These are phyloP conservation scores for Orbilia oligospora DNA, from an alignment of 2,329 filamentous ascomycete genomes.

Conservation along the genomic window DNA sequence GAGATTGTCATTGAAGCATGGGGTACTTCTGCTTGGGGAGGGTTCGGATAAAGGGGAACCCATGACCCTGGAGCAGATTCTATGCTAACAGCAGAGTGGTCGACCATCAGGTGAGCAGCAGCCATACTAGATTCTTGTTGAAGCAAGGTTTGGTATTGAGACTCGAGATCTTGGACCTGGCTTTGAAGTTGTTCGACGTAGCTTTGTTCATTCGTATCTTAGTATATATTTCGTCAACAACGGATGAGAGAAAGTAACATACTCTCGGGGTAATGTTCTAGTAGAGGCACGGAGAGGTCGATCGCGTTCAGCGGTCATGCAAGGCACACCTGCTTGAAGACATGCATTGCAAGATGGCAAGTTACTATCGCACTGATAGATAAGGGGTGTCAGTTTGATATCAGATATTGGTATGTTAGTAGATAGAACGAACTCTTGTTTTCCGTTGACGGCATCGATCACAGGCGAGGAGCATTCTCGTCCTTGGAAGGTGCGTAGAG, in stretches of 20 bases:
- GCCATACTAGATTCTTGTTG: conserved; percentile 2
- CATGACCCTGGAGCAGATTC: conserved; percentile 37
- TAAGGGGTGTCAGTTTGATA: not conserved
- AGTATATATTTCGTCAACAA: not conserved
- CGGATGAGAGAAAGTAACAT: not conserved
- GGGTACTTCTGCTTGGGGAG: not conserved
- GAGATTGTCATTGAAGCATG: not conserved
- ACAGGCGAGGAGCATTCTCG: conserved; percentile 56
- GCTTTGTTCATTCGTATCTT: not conserved
- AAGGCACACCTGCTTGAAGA: conserved; percentile 49
- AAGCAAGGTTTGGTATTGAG: conserved; percentile 40
- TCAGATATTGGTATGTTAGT: no score
- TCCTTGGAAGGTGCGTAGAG: conserved; percentile 23
- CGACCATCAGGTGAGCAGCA: conserved; percentile 9
- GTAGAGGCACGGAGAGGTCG: conserved; percentile 39
- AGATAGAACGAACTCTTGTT: conserved; percentile 33
- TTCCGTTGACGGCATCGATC: conserved; percentile 55
- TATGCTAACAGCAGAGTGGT: conserved; percentile 23
- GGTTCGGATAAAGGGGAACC: not conserved
- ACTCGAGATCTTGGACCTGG: conserved; percentile 34
- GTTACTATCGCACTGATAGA: conserved; percentile 50
- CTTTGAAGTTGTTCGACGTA: conserved; percentile 47
- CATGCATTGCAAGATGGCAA: conserved; percentile 53
- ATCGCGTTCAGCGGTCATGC: conserved; percentile 56
- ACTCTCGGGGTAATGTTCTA: conserved; percentile 48